Evolutionary conservation across 345 rosid species (phyloP).

Genomic region (Lepidium sativum): DNA sequence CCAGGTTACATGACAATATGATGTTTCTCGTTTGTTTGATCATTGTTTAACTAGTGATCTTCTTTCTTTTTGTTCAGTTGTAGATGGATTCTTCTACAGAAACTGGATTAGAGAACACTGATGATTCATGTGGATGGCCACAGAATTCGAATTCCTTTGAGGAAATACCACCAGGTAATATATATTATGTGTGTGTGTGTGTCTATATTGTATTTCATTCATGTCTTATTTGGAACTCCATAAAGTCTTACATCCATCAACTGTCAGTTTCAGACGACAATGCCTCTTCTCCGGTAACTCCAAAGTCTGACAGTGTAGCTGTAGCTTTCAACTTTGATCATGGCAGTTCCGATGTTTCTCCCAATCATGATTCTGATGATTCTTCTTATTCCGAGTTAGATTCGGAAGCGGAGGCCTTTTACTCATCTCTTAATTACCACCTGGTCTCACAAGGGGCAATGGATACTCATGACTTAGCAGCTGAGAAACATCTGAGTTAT

Average conservation of each 20-base stretch:
- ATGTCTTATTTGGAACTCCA: neutral
- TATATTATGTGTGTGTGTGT: neutral
- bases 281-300: slow-evolving; percentile 33
- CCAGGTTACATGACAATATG: neutral
- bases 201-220: neutral
- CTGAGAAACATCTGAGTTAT: slow-evolving; percentile 25
- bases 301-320: slow-evolving; percentile 35
- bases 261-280: slow-evolving; percentile 31
- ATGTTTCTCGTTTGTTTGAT: neutral
- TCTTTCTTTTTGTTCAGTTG: neutral
- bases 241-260: neutral
- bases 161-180: slow-evolving; percentile 44
- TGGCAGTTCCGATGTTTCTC: slow-evolving; percentile 40
- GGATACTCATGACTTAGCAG: slow-evolving; percentile 18
- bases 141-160: slow-evolving; percentile 42
- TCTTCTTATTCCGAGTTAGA: slow-evolving; percentile 59
- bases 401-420: slow-evolving; percentile 66
- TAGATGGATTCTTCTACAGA: slow-evolving; percentile 15
- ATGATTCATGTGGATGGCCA: slow-evolving; percentile 22
- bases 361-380: slow-evolving; percentile 55
- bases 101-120: slow-evolving; percentile 3
- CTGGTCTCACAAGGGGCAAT: slow-evolving; percentile 23
- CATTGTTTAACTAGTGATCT: neutral
- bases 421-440: slow-evolving; percentile 41
- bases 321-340: slow-evolving; percentile 47